Conservation (phyloP, 1,284 basidiomycete genomes). For the Coniophora puteana region DNA sequence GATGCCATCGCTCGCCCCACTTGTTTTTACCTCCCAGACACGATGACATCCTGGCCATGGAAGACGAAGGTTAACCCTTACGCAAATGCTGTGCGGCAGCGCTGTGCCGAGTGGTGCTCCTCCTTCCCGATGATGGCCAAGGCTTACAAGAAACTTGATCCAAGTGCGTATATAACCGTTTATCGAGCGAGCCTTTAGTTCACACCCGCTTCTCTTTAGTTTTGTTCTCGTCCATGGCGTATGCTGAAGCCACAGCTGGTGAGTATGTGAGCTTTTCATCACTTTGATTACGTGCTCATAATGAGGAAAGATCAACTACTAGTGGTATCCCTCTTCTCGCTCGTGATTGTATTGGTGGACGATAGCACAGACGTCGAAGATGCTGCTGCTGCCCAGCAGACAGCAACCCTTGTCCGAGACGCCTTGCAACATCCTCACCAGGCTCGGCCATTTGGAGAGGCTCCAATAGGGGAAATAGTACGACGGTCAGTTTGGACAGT, state of each 20-base stretch:
- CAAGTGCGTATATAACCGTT: constrained; percentile 2
- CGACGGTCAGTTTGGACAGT: constrained; percentile 18
- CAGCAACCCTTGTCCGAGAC: constrained; percentile 24
- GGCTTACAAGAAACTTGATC: too few relatives aligned
- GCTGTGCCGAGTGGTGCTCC: too few relatives aligned
- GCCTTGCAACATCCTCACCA: constrained; percentile 23
- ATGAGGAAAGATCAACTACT: constrained; percentile 17
- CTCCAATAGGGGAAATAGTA: constrained; percentile 23
- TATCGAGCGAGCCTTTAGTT: constrained; percentile 14
- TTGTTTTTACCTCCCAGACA: constrained; percentile 1
- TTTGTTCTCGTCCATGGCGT: neutral
- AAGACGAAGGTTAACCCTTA: too few relatives aligned
- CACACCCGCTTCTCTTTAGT: neutral
- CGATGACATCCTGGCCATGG: too few relatives aligned
- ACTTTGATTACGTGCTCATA: neutral
- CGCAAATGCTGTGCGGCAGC: too few relatives aligned
- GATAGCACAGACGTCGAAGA: constrained; percentile 35
- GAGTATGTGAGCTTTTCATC: neutral
- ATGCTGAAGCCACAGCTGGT: neutral
- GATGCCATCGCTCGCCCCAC: too few relatives aligned
- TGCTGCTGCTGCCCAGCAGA: constrained; percentile 17
- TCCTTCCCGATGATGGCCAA: too few relatives aligned
- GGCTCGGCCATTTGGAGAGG: constrained; percentile 23
- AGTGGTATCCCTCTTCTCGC: constrained; percentile 34
- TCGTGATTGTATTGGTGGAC: constrained; percentile 37